These are phyloP conservation scores for Pulveroboletus sp. DNA, from an alignment of 768 basidiomycete species.

Conservation along the genomic window DNA sequence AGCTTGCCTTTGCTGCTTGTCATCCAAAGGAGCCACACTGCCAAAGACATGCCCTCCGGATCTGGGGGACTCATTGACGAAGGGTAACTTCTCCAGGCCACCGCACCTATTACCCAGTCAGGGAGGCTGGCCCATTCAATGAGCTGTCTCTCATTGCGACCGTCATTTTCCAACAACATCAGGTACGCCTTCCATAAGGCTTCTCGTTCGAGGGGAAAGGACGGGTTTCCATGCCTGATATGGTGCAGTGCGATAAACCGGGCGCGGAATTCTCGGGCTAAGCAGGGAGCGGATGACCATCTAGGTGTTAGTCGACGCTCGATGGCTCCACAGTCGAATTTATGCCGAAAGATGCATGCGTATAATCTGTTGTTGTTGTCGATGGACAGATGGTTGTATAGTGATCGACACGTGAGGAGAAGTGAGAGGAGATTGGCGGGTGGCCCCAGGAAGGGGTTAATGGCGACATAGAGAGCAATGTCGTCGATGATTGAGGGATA, in stretches of 20 bases:
- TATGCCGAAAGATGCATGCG: conserved; percentile 41
- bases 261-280: conserved; percentile 43
- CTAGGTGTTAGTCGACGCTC: conserved; percentile 36
- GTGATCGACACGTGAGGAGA: conserved; percentile 35
- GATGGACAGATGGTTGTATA: conserved; percentile 36
- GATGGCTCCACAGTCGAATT: conserved; percentile 42
- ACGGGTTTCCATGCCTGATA: conserved; percentile 32
- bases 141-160: conserved; percentile 43
- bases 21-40: conserved; percentile 48
- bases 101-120: conserved; percentile 22
- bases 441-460: conserved; percentile 41
- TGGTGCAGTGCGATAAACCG: conserved; percentile 40
- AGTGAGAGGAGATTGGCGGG: conserved; percentile 38
- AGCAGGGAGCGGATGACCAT: conserved; percentile 36
- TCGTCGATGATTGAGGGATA: conserved; percentile 31
- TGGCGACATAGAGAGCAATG: conserved; percentile 40
- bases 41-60: conserved; percentile 36
- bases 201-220: conserved; percentile 24
- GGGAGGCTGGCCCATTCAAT: conserved; percentile 38
- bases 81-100: conserved; percentile 9
- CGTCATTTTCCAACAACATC: conserved; percentile 53
- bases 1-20: conserved; percentile 36
- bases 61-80: conserved; percentile 19
- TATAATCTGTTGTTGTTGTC: conserved; percentile 38
- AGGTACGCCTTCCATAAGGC: conserved; percentile 54